Percentiles rank a stretch among this genome's conserved stretches.
Conservation (phyloP, 108 stramenopile genomes). For the Cyclotella kingstonii region DNA sequence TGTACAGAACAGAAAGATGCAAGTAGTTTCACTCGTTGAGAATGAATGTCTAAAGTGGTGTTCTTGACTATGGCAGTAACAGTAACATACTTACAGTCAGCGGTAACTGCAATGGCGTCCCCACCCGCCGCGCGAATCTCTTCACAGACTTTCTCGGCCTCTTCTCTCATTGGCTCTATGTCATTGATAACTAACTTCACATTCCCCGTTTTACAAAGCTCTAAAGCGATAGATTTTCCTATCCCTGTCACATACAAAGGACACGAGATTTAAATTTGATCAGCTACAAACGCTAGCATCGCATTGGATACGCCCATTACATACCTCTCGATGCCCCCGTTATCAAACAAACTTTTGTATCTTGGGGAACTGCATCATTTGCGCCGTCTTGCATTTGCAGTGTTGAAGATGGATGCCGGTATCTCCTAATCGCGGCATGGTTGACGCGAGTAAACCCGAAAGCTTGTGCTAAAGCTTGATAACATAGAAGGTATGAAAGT, state of each 20-base stretch:
- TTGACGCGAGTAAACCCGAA: conserved; percentile 9
- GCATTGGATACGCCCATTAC: too few species aligned
- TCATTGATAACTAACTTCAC: conserved; percentile 51
- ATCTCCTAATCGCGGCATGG: neutral
- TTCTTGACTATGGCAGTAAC: too few species aligned
- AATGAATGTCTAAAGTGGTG: too few species aligned
- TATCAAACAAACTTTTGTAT: conserved; percentile 40
- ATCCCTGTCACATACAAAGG: conserved; percentile 11
- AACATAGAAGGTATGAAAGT: conserved; percentile 3
- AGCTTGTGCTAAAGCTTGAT: neutral
- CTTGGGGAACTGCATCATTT: neutral
- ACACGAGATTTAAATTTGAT: neutral
- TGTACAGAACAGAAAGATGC: too few species aligned
- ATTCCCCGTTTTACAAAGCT: conserved; percentile 50
- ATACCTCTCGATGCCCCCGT: conserved; percentile 55
- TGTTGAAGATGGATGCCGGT: neutral
- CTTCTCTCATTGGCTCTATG: conserved; percentile 29
- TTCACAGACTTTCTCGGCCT: conserved; percentile 21
- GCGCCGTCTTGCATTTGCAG: conserved; percentile 29
- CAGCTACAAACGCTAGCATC: too few species aligned
- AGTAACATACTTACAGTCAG: conserved; percentile 27
- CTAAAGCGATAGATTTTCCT: conserved; percentile 60
- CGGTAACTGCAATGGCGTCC: conserved; percentile 42
- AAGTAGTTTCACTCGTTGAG: too few species aligned
- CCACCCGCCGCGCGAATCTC: conserved; percentile 28